A percentile compares a stretch with the other conserved stretches of the same genome.
Evolutionary conservation across 2,329 filamentous ascomycete genomes (phyloP).

Genomic region (Ophiostoma pallidulum): DNA sequence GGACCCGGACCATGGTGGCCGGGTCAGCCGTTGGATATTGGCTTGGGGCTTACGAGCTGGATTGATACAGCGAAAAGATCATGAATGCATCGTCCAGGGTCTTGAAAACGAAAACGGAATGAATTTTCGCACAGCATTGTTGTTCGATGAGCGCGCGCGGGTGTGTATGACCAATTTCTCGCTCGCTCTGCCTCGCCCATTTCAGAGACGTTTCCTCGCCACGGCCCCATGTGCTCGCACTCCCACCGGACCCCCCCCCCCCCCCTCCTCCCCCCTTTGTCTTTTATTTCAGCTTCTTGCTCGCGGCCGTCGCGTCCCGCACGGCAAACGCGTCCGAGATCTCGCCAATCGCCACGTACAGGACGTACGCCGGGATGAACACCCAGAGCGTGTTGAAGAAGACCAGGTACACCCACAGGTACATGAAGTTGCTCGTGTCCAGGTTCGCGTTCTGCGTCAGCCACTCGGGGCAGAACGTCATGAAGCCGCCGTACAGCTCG

Average conservation of each 20-base stretch:
- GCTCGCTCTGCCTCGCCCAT: too few relatives aligned
- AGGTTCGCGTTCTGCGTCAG: constrained; percentile 52
- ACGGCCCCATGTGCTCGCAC: too few relatives aligned
- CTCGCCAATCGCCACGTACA: constrained; percentile 45
- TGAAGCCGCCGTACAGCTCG: constrained; percentile 60
- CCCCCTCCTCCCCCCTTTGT: background rate
- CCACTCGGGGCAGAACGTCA: constrained; percentile 65
- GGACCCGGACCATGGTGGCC: too few relatives aligned
- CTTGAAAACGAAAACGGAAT: too few relatives aligned
- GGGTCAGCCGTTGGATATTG: too few relatives aligned
- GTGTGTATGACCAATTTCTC: too few relatives aligned
- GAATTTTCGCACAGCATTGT: too few relatives aligned
- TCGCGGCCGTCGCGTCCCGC: constrained; percentile 23
- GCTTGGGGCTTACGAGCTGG: too few relatives aligned
- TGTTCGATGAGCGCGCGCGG: too few relatives aligned
- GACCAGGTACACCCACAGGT: constrained; percentile 56
- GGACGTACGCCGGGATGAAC: constrained; percentile 49
- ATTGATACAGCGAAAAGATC: too few relatives aligned
- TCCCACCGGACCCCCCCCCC: background rate
- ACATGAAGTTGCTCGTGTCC: constrained; percentile 58
- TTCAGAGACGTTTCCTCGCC: too few relatives aligned
- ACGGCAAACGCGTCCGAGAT: constrained; percentile 45
- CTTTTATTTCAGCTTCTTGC: constrained; percentile 26
- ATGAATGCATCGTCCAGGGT: too few relatives aligned
- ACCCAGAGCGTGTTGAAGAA: constrained; percentile 65